Evolutionary conservation across 2,329 filamentous ascomycete genomes (phyloP).

Genomic region (Cladosporium sp.): DNA sequence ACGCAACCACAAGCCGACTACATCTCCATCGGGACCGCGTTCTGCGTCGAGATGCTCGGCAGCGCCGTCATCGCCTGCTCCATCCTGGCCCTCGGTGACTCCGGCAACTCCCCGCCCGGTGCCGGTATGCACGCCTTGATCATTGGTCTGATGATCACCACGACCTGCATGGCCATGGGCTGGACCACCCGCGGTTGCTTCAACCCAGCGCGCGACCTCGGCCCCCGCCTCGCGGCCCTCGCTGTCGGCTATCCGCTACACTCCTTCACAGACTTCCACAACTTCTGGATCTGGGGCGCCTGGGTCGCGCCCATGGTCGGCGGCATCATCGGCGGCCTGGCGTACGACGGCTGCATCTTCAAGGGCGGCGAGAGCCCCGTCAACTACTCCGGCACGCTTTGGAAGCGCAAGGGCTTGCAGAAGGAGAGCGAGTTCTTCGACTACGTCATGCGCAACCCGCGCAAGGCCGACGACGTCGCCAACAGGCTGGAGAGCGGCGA

Average conservation of each 20-base stretch:
- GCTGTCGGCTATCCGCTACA: conserved; percentile 40
- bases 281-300: conserved; percentile 46
- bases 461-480: conserved; percentile 1
- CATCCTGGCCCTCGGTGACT: conserved; percentile 34
- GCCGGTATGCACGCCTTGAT: conserved; percentile 49
- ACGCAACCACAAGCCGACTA: conserved; percentile 23
- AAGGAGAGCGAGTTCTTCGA: conserved; percentile 15
- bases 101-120: conserved; percentile 30
- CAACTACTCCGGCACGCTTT: conserved; percentile 39
- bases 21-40: conserved; percentile 33
- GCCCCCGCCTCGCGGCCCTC: conserved; percentile 42
- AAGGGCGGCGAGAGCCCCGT: conserved; percentile 45
- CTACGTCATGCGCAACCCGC: conserved; percentile 1
- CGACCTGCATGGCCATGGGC: conserved; percentile 36
- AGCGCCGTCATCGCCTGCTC: conserved; percentile 34
- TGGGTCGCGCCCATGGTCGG: conserved; percentile 36
- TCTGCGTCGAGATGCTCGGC: conserved; percentile 38
- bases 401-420: conserved; percentile 20
- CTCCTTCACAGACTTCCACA: conserved; percentile 27
- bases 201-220: conserved; percentile 48
- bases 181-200: conserved; percentile 45
- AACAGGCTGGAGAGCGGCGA: conserved; percentile 1
- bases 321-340: conserved; percentile 37
- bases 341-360: conserved; percentile 49
- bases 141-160: conserved; percentile 38